Evolutionary conservation across 225 moss, liverwort and hornwort genomes (phyloP), one percentile per base, ranked within the genome.

Genomic region (Polytrichum formosum): DNA sequence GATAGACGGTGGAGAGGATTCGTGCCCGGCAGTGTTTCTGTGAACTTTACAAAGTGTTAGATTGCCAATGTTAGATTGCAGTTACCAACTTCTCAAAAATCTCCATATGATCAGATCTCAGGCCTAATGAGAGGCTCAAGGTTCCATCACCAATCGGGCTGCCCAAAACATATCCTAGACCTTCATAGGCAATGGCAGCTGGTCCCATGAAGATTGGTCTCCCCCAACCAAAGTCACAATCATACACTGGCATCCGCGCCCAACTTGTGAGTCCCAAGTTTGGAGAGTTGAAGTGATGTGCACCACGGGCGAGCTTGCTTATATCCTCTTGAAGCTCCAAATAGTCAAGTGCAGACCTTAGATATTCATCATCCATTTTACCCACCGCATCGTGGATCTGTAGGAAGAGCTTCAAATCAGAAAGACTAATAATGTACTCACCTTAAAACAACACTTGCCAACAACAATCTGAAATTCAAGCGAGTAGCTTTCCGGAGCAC

Each of bases 181-280:
- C 94, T 67, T 99, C 98, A 30, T 83, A 94, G 6, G 92, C 87
- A 21, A 99, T 99, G 20, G 82, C 79, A 6, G 88, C 86, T 29
- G 98, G 98, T 21, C 98, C 98, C 98, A 99, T 99, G 85, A 91
- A 94, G n/a, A 93, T 86, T 0, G 98, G 92, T 59, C 90, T 85
- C 5, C 98, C 94, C 94, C 92, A 99, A 1, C 98, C 94, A 46
- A 99, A 99, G 71, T 99, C 90, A 54, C 91, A 91, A 10, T 99
- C 98, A 64, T 94, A 94, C 0, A 94, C 78, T 6, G 98, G 98
- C 81, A 99, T 77, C 5, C 98, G 90, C 17, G 98, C 88, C 98
- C 98, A 99, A 81, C 94, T 94, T 5, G 98, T 99, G 63, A 99
- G 94, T 53, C 98, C 94, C 35, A 99, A 71, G n/a, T 99, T 99